Evolutionary conservation across 2,329 filamentous ascomycete species (phyloP).

Genomic region (Exserohilum rostratum): DNA sequence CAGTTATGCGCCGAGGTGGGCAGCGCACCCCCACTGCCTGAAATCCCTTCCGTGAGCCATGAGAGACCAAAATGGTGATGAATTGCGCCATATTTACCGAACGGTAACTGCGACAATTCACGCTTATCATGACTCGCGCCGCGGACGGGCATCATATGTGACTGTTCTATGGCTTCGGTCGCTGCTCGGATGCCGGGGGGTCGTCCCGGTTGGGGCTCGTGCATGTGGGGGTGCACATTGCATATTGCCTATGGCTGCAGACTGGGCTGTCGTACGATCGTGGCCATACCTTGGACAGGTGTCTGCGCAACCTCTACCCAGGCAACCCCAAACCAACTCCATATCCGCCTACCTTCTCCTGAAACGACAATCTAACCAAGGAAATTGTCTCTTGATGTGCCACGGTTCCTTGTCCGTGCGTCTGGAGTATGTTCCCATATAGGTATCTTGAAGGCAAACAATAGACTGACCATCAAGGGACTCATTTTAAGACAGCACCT

Average conservation of each 20-base stretch:
- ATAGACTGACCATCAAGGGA: not conserved
- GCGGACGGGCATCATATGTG: not conserved
- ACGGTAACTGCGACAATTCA: conserved; percentile 21
- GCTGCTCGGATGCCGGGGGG: conserved; percentile 7
- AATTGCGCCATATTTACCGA: conserved; percentile 31
- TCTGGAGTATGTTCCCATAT: not conserved
- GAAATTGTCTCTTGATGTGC: not conserved
- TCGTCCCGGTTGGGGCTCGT: not conserved
- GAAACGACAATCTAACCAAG: not conserved
- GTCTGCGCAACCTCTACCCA: not conserved
- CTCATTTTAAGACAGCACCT: not conserved
- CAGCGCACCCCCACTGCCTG: conserved; percentile 28
- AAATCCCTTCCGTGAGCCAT: conserved; percentile 18
- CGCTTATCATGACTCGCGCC: conserved; percentile 30
- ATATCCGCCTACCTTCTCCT: not conserved
- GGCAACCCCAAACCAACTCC: not conserved
- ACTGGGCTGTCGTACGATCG: conserved; percentile 1
- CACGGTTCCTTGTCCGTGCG: not conserved
- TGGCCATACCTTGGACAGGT: not conserved
- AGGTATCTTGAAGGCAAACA: not conserved
- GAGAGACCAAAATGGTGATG: conserved; percentile 21
- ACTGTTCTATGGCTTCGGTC: not conserved
- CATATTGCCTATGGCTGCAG: not conserved
- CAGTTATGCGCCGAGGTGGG: conserved; percentile 24
- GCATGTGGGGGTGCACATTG: conserved; percentile 3